Conservation (phyloP, 139 green algal genomes). For the Yamagishiella unicocca region DNA sequence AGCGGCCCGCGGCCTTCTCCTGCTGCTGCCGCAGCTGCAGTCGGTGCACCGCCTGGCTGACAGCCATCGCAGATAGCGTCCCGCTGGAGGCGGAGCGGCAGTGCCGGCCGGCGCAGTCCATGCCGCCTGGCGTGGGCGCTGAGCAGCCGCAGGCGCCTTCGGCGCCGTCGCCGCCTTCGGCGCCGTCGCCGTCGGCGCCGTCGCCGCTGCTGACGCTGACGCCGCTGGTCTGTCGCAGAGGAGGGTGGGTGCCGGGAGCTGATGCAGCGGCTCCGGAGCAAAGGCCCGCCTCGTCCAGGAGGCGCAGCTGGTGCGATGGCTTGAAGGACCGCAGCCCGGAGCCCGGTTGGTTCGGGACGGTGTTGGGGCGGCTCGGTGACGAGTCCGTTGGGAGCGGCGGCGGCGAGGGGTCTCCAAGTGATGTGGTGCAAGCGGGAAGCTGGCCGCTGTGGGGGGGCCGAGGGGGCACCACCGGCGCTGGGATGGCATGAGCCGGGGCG, state of each 20-base stretch:
- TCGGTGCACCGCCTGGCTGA: conserved; percentile 14
- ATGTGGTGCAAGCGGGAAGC: too few relatives aligned
- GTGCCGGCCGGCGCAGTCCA: background rate
- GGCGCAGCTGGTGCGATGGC: too few relatives aligned
- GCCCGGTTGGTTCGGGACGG: too few relatives aligned
- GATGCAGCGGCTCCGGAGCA: background rate
- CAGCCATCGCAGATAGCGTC: background rate
- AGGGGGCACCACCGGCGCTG: background rate
- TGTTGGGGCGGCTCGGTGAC: too few relatives aligned
- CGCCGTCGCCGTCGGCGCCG: background rate
- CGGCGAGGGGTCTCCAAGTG: too few relatives aligned
- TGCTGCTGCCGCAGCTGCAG: conserved; percentile 30
- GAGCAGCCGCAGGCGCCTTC: background rate
- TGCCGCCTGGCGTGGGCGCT: too few relatives aligned
- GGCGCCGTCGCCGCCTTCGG: background rate
- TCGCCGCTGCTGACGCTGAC: background rate
- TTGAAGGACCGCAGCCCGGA: too few relatives aligned
- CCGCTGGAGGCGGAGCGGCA: background rate
- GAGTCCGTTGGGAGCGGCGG: too few relatives aligned
- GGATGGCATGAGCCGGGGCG: background rate
- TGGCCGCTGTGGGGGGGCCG: too few relatives aligned
- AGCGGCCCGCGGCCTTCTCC: conserved; percentile 22
- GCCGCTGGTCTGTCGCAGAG: background rate
- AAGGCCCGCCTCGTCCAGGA: background rate
- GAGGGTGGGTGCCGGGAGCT: background rate